phyloP scores from a whole-genome alignment of 2,329 filamentous ascomycete genomes.

The Fusarium sp. region DNA sequence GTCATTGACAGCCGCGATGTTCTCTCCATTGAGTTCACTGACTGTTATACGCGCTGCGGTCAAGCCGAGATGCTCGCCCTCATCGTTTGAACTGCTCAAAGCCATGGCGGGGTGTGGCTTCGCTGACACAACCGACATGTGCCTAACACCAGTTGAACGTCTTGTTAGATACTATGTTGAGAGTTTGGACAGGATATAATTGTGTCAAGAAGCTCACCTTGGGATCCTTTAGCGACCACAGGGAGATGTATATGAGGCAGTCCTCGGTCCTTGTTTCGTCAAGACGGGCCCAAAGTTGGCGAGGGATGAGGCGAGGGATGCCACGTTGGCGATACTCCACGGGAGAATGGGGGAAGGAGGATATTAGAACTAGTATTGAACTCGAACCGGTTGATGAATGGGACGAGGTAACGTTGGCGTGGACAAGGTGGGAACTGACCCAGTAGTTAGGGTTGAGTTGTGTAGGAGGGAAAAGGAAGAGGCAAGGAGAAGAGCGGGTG shows the following conservation, averaged over 20 bases:
- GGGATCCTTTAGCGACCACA: no score
- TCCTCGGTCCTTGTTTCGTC: neutral
- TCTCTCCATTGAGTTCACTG: neutral
- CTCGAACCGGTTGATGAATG: neutral
- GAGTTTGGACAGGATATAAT: neutral
- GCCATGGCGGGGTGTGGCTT: neutral
- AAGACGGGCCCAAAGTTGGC: neutral
- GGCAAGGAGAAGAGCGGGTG: neutral
- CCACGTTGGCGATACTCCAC: neutral
- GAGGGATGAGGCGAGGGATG: neutral
- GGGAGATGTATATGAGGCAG: neutral
- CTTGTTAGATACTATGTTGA: neutral
- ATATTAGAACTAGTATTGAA: neutral
- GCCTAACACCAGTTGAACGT: no score
- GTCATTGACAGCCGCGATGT: neutral
- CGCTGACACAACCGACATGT: no score
- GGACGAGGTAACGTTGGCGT: neutral
- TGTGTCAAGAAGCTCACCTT: neutral
- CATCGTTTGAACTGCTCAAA: neutral
- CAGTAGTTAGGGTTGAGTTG: neutral
- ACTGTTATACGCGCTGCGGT: neutral
- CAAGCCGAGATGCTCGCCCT: neutral
- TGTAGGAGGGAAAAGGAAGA: neutral
- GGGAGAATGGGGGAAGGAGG: neutral
- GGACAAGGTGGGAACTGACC: neutral